phyloP scores from a whole-genome alignment of 1,139 yeast species.

The Lodderomyces parapsilosis region DNA sequence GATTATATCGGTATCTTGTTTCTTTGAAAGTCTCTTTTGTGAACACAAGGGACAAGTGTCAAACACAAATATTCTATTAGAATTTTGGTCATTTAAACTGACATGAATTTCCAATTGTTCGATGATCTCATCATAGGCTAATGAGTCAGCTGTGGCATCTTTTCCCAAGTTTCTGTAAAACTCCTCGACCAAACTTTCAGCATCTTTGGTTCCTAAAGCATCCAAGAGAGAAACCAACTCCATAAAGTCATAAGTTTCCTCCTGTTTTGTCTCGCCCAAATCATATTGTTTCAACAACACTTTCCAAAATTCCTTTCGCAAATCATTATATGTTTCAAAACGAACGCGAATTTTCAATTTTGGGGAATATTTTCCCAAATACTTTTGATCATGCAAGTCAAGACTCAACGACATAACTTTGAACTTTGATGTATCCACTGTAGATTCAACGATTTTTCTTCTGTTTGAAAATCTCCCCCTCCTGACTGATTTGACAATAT shows the following conservation, averaged over 20 bases:
- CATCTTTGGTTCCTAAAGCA: slow-evolving; percentile 58
- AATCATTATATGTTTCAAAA: slow-evolving; percentile 63
- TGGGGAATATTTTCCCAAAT: slow-evolving; percentile 48
- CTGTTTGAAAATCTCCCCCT: slow-evolving; percentile 30
- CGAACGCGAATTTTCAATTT: slow-evolving; percentile 58
- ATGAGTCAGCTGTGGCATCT: slow-evolving; percentile 47
- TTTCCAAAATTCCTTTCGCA: slow-evolving; percentile 72
- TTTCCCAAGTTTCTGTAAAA: slow-evolving; percentile 46
- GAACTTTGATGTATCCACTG: slow-evolving; percentile 43
- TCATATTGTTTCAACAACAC: slow-evolving; percentile 55
- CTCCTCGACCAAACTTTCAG: slow-evolving; percentile 43
- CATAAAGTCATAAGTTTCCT: slow-evolving; percentile 43
- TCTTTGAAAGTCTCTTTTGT: slow-evolving; percentile 55
- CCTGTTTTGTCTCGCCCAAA: slow-evolving; percentile 24
- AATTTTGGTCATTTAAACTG: slow-evolving; percentile 18
- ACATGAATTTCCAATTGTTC: slow-evolving; percentile 49
- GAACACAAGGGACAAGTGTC: slow-evolving; percentile 78
- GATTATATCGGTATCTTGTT: slow-evolving; percentile 64
- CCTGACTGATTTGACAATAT: slow-evolving; percentile 24
- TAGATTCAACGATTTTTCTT: slow-evolving; percentile 25
- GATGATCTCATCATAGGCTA: slow-evolving; percentile 57
- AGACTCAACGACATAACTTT: slow-evolving; percentile 42
- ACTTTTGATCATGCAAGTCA: slow-evolving; percentile 32
- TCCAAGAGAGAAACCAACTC: slow-evolving; percentile 62
- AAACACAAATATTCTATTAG: slow-evolving; percentile 49